Evolutionary conservation across 257 asterid species (phyloP), one percentile per base, ranked within the genome.

Genomic region (Solanum etuberosum): DNA sequence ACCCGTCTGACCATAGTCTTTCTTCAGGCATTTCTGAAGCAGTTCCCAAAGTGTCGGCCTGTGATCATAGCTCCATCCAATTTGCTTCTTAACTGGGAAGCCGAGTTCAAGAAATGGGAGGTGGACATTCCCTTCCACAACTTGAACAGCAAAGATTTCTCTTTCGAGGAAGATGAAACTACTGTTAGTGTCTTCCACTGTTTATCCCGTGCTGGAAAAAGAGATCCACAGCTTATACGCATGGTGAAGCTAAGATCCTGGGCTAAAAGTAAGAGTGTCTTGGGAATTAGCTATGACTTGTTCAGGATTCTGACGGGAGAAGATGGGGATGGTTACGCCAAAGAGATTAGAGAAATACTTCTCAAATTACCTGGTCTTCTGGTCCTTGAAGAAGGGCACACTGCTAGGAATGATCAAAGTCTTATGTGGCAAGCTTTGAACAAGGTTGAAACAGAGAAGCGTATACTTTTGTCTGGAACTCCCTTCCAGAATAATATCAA

Each of bases 351-450:
- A 86, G 91, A 89, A 84, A 85, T 91, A 15, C 96, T 96, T 34
- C 90, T 96, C 10, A 92, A 93, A 82, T 34, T 74, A 25, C 96
- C 99, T 0, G 95, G 92, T 34, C 85, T 96, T 16, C 20, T 96
- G 29, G 93, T 95, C 34, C 90, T 95, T 40, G 99, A 96, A 25
- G 98, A 95, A 89, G 99, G 98, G 34, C 99, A 96, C 86, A 95
- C 94, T 3, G 94, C 99, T 3, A 88, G 99, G 8, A 96, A 94
- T 68, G 82, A 90, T 21, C 88, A 89, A 16, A 95, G 93, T 87
- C 86, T 71, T 16, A 73, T 88, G 88, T 96, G 93, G 94, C 93
- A 93, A 88, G 94, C 92, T 16, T 76, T 96, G 82, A 88, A 92
- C 15, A 88, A 90, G 46, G 88, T 92, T 23, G 86, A 88, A 20